These are phyloP conservation scores for Reutealis trisperma DNA, from an alignment of 345 rosid species.

Conservation along the genomic window DNA sequence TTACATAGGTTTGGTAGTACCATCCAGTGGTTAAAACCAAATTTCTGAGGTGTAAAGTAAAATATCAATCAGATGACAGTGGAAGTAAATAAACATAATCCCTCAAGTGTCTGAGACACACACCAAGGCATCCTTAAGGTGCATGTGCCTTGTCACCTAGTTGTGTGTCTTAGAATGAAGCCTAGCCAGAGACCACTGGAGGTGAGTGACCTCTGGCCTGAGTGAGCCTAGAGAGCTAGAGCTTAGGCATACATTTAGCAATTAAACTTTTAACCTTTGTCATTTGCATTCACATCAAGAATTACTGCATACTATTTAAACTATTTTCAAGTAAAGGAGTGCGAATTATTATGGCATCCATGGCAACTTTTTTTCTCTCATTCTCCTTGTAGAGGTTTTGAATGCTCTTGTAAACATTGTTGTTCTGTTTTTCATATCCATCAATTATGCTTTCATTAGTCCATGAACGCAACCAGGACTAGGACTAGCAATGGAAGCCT, in stretches of 20 bases:
- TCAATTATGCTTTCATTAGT: not conserved
- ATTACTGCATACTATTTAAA: not conserved
- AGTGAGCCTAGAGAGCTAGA: not conserved
- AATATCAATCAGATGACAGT: too few relatives aligned
- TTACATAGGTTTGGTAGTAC: too few relatives aligned
- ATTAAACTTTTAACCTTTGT: not conserved
- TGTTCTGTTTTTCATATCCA: not conserved
- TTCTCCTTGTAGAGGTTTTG: not conserved
- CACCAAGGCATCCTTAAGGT: too few relatives aligned
- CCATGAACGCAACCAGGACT: not conserved
- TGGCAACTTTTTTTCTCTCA: not conserved
- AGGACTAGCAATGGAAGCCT: not conserved
- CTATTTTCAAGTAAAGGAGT: too few relatives aligned
- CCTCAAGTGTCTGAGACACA: too few relatives aligned
- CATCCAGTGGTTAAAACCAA: too few relatives aligned
- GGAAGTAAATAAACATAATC: too few relatives aligned
- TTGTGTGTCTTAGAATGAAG: not conserved
- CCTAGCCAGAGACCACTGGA: not conserved
- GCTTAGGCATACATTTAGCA: not conserved
- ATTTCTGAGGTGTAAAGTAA: too few relatives aligned
- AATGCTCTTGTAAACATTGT: not conserved
- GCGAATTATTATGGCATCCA: not conserved
- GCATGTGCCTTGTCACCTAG: too few relatives aligned
- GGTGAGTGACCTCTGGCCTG: not conserved
- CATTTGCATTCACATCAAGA: not conserved